These are phyloP conservation scores for Fusarium agapanthi DNA, from an alignment of 2,329 filamentous ascomycete genomes.

Conservation along the genomic window DNA sequence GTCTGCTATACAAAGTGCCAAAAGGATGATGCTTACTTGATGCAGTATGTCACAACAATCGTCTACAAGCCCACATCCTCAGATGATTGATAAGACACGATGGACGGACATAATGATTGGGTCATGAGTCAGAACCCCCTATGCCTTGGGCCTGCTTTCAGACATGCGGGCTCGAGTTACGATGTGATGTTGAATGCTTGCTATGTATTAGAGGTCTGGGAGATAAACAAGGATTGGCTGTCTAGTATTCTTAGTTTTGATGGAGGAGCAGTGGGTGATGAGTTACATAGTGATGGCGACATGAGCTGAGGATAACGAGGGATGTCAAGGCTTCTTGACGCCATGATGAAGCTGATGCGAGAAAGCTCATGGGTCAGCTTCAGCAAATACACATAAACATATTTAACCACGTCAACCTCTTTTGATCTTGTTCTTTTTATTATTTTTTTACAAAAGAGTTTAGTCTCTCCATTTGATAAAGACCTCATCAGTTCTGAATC, in stretches of 20 bases:
- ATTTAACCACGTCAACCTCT: not conserved
- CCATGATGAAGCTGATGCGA: not conserved
- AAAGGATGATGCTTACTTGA: conserved; percentile 15
- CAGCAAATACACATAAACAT: not conserved
- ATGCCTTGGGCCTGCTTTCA: conserved; percentile 1
- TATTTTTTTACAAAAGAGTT: not conserved
- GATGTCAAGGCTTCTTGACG: not conserved
- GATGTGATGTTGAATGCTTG: conserved; percentile 18
- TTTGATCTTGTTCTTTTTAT: not conserved
- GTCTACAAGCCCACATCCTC: conserved; percentile 88
- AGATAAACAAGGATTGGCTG: not conserved
- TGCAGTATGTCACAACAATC: conserved; percentile 93
- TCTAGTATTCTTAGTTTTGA: not conserved
- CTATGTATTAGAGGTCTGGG: not conserved
- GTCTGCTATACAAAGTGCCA: conserved; percentile 28
- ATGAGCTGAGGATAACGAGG: not conserved
- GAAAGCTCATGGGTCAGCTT: not conserved
- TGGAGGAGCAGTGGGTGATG: not conserved
- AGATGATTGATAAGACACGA: conserved; percentile 53
- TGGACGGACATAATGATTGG: not conserved
- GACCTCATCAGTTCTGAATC: conserved; percentile 85
- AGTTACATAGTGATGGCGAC: not conserved
- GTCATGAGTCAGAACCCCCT: not conserved
- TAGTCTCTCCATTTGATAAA: conserved; percentile 80
- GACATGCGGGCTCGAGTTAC: conserved; percentile 1